Evolutionary conservation across 1,139 yeast genomes (phyloP).

Genomic region (Geotrichum siamense): DNA sequence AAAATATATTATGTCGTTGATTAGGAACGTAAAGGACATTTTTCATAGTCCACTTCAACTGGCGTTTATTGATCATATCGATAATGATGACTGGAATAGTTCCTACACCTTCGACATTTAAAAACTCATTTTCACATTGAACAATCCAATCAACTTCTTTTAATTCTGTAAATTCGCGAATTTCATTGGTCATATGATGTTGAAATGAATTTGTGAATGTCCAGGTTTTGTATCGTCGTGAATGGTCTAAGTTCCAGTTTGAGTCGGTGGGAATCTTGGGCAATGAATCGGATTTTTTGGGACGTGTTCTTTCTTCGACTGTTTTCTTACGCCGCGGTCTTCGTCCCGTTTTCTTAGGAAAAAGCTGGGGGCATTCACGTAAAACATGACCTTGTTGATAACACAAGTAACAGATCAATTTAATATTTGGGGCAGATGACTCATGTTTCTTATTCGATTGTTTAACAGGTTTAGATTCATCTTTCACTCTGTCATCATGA

Average conservation of each 20-base stretch:
- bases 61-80: background rate
- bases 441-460: background rate
- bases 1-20: background rate
- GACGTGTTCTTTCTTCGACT: background rate
- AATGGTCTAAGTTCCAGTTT: background rate
- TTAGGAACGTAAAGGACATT: conserved; percentile 5
- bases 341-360: background rate
- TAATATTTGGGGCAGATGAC: background rate
- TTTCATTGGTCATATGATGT: background rate
- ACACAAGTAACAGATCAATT: background rate
- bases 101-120: conserved; percentile 1
- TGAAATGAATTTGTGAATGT: background rate
- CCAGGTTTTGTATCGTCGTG: conserved; percentile 1
- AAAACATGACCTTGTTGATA: background rate
- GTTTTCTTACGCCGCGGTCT: background rate
- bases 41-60: background rate
- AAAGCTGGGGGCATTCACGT: background rate
- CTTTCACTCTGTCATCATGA: background rate
- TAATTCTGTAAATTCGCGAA: background rate
- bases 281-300: background rate
- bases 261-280: background rate
- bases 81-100: conserved; percentile 1
- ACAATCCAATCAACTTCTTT: background rate
- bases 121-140: background rate
- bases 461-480: background rate